Evolutionary conservation across 2,329 filamentous ascomycete species (phyloP).

Genomic region (Whalleya microplaca): DNA sequence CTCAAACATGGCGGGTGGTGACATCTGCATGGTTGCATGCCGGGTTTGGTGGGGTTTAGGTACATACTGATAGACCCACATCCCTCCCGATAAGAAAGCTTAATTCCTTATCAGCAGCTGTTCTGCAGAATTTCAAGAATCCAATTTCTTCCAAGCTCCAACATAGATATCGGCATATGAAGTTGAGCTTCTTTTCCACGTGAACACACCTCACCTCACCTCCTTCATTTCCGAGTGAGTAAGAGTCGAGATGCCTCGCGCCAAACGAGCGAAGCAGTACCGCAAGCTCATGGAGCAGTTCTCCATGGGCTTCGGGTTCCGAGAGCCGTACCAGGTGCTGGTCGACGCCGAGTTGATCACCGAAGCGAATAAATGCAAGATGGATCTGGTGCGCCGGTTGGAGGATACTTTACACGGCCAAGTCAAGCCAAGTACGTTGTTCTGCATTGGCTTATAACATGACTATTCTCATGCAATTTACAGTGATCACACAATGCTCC

Average conservation of each 20-base stretch:
- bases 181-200: conserved; percentile 5
- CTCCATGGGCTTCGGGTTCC: conserved; percentile 84
- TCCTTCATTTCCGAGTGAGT: neutral
- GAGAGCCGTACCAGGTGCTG: conserved; percentile 91
- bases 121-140: conserved; percentile 13
- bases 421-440: conserved; percentile 72
- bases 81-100: conserved; percentile 10
- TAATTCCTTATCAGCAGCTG: conserved; percentile 9
- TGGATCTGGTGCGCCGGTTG: conserved; percentile 79
- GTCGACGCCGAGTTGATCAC: conserved; percentile 85
- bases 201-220: neutral
- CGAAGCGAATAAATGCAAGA: conserved; percentile 82
- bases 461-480: neutral
- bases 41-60: neutral
- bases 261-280: conserved; percentile 76
- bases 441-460: neutral
- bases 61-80: conserved; percentile 1
- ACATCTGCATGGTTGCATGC: neutral
- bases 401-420: conserved; percentile 85
- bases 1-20: neutral
- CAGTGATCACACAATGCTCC: conserved; percentile 80
- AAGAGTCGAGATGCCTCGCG: conserved; percentile 37
- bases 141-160: neutral
- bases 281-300: conserved; percentile 95
- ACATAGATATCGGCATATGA: conserved; percentile 7